A percentile compares a stretch with the other conserved stretches of the same genome.
Conservation (phyloP, 2,329 filamentous ascomycete genomes). For the Cercospora berteroae region DNA sequence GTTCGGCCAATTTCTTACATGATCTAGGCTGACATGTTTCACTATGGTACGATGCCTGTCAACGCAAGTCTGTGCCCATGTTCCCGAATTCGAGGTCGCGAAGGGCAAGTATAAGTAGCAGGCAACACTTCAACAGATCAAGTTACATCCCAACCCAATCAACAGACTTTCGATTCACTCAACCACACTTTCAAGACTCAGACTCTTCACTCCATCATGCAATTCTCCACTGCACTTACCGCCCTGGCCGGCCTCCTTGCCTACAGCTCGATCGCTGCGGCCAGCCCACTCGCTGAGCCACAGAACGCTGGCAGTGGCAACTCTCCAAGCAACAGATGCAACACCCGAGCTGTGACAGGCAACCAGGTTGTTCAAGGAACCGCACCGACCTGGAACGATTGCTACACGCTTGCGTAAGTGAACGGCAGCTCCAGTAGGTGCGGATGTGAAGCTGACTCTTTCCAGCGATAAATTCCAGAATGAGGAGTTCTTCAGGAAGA, state of each 20-base stretch:
- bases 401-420: constrained; percentile 5
- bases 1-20: too few species aligned
- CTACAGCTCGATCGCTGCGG: not conserved
- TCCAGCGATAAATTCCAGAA: constrained; percentile 5
- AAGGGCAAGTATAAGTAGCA: too few species aligned
- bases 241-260: not conserved
- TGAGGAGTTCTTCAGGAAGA: not conserved
- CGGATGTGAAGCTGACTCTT: not conserved
- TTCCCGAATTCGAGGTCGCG: too few species aligned
- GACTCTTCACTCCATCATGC: not conserved
- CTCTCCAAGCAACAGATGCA: not conserved
- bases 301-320: not conserved
- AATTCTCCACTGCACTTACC: not conserved
- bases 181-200: too few species aligned
- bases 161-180: too few species aligned
- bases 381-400: constrained; percentile 5
- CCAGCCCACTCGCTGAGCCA: not conserved
- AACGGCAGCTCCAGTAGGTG: not conserved
- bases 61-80: too few species aligned
- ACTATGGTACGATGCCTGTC: too few species aligned
- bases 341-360: not conserved
- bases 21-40: too few species aligned
- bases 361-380: not conserved
- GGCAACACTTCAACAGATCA: too few species aligned
- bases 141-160: too few species aligned